Base-by-base conservation (phyloP, 1,139 yeast genomes). In the Nakaseomyces nivariensis region DNA sequence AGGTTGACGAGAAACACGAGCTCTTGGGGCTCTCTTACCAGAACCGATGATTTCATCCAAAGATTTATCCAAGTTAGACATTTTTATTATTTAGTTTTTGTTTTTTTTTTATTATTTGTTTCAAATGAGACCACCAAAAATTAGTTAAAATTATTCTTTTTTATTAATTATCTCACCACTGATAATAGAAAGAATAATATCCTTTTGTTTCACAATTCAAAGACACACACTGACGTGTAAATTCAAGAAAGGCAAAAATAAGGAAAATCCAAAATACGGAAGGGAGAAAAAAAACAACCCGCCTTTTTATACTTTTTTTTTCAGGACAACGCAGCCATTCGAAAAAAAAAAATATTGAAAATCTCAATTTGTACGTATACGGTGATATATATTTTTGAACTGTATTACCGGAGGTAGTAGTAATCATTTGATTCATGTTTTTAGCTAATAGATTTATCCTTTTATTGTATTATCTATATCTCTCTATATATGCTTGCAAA, bases 21-120 rank as follows among this genome's bases (percentile, higher is more conserved):
- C 72, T 60, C 72, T 61, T 17, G 37, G 71, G 63, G 76, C 78
- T 69, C 71, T 74, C 54, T 55, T 60, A 51, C 54, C 52, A 56
- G 87, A 72, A 55, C 95, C 78, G 68, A 92, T 87, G 68, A 92
- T 92, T 64, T 90, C 97, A 74, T 92, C 98, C 67, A 92, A 81
- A 50, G 97, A 88, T 74, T 87, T 85, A 74, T 92, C 97, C 72
- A 92, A 79, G 64, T 85, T 76, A 59, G 84, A 77, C 84, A 79
- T 79, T 53, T 36, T 65, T 52, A 8, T 25, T 25, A 8, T 17
- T 13, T n/a, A n/a, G 10, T 11, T 17, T 36, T 10, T 36, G 38
- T 36, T 24, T 38, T 38, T 38, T 22, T 38, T 38, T 38, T 43
- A 17, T 17, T 17, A 17, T 17, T 17, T 17, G 22, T 17, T 17